Base-by-base conservation (phyloP, 116 monocot species). In the Papilionanthe hybrid region DNA sequence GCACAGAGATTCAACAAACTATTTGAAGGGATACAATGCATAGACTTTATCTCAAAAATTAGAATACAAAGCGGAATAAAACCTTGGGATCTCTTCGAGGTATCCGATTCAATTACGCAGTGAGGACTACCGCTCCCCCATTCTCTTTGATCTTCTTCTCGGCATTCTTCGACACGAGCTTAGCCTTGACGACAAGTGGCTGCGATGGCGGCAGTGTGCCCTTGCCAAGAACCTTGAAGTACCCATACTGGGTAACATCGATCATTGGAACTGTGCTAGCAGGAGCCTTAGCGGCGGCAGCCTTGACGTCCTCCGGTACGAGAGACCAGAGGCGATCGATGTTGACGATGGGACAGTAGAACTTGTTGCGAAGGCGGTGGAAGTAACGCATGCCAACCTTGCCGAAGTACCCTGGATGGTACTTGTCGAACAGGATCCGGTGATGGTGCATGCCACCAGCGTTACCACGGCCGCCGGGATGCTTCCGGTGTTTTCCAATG, bases 111-210 rank as follows among this genome's bases (percentile, higher is more conserved):
- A 44, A 75, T 83, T 78, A 90, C 9, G 93, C 93, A 6, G 93
- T 93, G n/a, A 93, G 91, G 15, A 93, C 66, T 10, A 93, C 91
- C 28, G 93, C 89, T 19, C 93, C 93, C 37, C 93, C 91, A 58
- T 80, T 84, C 13, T 78, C 89, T 84, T 91, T 93, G 77, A 93
- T 93, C 89, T 93, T 93, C 93, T 93, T 93, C 86, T 93, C 93
- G 25, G 87, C 89, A 48, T 67, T 83, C 86, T 91, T 93, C 4
- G 89, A 89, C n/a, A 91, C 78, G 63, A 93, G 85, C 89, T 93
- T 93, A 22, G 91, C 87, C 83, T 93, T 93, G 50, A 93, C 87
- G 20, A 93, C 89, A 11, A 93, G 60, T 2, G 93, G 90, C 56
- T 72, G 78, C 10, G 76, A 75, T 17, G 78, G 20, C 17, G 89